Evolutionary conservation across 2,329 filamentous ascomycete genomes (phyloP), one percentile per base, ranked within the genome.

Genomic region (Leptosphaerulina australis): DNA sequence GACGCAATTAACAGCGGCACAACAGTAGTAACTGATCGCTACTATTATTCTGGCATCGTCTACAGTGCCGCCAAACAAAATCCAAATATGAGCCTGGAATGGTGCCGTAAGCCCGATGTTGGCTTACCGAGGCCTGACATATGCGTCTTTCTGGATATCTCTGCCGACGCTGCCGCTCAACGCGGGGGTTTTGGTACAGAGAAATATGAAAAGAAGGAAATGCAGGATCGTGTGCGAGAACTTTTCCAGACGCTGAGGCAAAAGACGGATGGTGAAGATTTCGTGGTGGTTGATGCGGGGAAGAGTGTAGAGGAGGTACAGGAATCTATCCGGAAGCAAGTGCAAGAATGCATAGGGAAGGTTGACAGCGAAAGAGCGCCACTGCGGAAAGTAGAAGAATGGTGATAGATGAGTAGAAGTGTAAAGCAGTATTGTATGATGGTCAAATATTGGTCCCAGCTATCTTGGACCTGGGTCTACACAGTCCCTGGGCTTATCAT

Each of bases 21-120:
- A 15, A 94, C 85, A 0, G 81, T 99, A 24, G 79, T 99, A 29
- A 86, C 93, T 60, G 94, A 99, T 73, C 86, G 94, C 37, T 99
- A 97, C 77, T 96, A 95, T 71, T 93, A 96, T 77, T 94, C 89
- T 15, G 94, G 94, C 44, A 89, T 92, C 49, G 91, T 97, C 39
- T 99, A 97, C 77, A 91, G 87, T 18, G 90, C 91, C 0, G 93
- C 94, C 3, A 97, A 97, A 70, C 79, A 84, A 34, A 90, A 90
- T 60, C 83, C 86, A 0, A 72, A 78, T 2, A 80, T 97, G 10
- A 77, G 82, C 0, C 78, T 97, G 0, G 74, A 81, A 0, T 99
- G 94, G 92, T 91, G 91, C 6, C 86, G 90, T 60, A 81, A 85
- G 12, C 90, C 92, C 1, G 94, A 97, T 64, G 81, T 90, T 11